These are phyloP conservation scores for Amaranthus hypochondriacus DNA, from an alignment of 148 eudicot genomes.

Conservation along the genomic window DNA sequence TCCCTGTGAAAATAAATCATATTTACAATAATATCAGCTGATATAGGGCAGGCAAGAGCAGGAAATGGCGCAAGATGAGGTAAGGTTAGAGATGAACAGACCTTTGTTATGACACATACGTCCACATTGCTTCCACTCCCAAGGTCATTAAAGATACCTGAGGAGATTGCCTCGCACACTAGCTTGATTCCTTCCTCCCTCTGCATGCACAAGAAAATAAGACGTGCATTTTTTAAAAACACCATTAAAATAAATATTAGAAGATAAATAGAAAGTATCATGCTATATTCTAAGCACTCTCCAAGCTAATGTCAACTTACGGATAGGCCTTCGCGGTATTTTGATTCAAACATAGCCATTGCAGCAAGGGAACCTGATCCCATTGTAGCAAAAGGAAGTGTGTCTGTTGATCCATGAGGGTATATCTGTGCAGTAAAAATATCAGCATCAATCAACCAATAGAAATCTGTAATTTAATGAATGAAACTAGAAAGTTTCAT, in stretches of 20 bases:
- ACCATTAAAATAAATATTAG: no score
- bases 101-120: conserved; percentile 86
- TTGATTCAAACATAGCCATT: conserved; percentile 74
- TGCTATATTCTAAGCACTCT: not conserved
- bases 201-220: conserved; percentile 34
- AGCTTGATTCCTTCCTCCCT: conserved; percentile 80
- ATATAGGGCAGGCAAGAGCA: not conserved
- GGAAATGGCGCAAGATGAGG: not conserved
- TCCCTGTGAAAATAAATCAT: conserved; percentile 47
- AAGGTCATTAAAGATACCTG: conserved; percentile 89
- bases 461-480: not conserved
- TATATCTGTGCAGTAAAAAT: conserved; percentile 54
- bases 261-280: not conserved
- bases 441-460: conserved; percentile 3
- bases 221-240: not conserved
- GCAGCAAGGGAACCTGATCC: conserved; percentile 97
- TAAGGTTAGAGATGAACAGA: conserved; percentile 19
- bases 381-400: conserved; percentile 86
- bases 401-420: conserved; percentile 95
- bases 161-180: conserved; percentile 73
- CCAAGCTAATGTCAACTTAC: conserved; percentile 42
- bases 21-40: not conserved
- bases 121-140: conserved; percentile 99
- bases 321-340: conserved; percentile 75
- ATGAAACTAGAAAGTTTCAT: conserved; percentile 23